Percentiles rank a stretch among this genome's conserved stretches.
Evolutionary conservation across 139 green algal genomes (phyloP).

Genomic region (Ostreobium quekettii): DNA sequence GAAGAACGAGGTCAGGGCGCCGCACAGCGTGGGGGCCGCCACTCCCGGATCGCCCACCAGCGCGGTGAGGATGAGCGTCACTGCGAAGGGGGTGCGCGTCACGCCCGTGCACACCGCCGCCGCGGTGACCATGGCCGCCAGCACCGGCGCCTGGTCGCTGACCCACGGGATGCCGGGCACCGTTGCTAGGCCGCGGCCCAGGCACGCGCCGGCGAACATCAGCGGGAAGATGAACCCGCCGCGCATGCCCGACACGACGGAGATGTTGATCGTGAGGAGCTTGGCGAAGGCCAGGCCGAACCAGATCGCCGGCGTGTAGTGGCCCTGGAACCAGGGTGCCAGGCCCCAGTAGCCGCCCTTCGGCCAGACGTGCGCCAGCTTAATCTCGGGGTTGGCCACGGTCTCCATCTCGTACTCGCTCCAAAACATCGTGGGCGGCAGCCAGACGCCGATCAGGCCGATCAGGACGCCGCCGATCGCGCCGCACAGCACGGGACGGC

Average conservation of each 20-base stretch:
- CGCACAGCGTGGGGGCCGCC: conserved; percentile 27
- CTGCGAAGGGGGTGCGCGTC: conserved; percentile 36
- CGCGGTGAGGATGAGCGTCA: conserved; percentile 32
- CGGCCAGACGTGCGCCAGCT: conserved; percentile 42
- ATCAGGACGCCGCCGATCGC: conserved; percentile 32
- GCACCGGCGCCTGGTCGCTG: conserved; percentile 21
- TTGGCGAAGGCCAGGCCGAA: conserved; percentile 30
- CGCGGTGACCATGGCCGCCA: conserved; percentile 30
- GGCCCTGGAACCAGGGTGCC: conserved; percentile 5
- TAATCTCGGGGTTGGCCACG: conserved; percentile 20
- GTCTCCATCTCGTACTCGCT: conserved; percentile 41
- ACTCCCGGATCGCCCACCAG: conserved; percentile 24
- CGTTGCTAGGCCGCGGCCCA: conserved; percentile 21
- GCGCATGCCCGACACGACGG: conserved; percentile 33
- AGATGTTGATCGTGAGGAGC: conserved; percentile 36
- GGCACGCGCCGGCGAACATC: conserved; percentile 29
- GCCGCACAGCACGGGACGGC: conserved; percentile 28
- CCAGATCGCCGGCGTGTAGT: conserved; percentile 18
- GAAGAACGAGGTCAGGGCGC: conserved; percentile 30
- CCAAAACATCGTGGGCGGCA: conserved; percentile 41
- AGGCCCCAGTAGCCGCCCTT: conserved; percentile 25
- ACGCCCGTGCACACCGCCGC: conserved; percentile 31
- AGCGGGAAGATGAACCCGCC: conserved; percentile 45
- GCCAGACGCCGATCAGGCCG: conserved; percentile 29
- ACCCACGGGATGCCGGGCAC: conserved; percentile 24